phyloP scores from a whole-genome alignment of 345 rosid genomes.

The Moringa oleifera region DNA sequence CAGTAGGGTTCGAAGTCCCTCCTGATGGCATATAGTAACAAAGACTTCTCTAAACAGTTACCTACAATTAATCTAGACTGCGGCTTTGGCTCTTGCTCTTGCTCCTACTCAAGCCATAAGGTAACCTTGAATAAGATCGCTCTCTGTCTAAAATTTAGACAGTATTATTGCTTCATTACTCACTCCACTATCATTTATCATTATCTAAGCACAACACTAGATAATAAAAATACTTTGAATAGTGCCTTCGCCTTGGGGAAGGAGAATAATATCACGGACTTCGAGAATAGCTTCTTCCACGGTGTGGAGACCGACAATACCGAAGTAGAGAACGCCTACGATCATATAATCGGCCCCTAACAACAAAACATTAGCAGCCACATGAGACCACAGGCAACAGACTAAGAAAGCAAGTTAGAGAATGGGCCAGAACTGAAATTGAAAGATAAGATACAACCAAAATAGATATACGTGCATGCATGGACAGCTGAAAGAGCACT shows the following conservation, averaged over 20 bases:
- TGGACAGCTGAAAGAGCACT: too few species aligned
- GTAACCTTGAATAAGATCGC: slow-evolving; percentile 52
- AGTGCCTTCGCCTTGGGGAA: slow-evolving; percentile 24
- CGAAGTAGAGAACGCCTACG: slow-evolving; percentile 37
- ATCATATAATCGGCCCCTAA: slow-evolving; percentile 34
- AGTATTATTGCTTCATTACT: not conserved
- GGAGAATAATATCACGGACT: slow-evolving; percentile 46
- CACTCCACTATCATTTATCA: not conserved
- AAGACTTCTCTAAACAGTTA: slow-evolving; percentile 3
- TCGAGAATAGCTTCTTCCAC: slow-evolving; percentile 36
- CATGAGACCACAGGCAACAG: not conserved
- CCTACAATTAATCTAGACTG: slow-evolving; percentile 27
- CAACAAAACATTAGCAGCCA: not conserved
- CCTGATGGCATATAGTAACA: not conserved
- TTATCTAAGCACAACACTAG: not conserved
- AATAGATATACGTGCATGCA: too few species aligned
- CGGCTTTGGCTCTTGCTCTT: slow-evolving; percentile 33
- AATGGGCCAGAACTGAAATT: too few species aligned
- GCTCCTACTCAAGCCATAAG: slow-evolving; percentile 36
- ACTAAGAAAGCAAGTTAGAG: too few species aligned
- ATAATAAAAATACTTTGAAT: slow-evolving; percentile 33
- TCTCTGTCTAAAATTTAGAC: slow-evolving; percentile 1
- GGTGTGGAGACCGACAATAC: slow-evolving; percentile 53
- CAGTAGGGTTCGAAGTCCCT: not conserved
- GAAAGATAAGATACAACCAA: too few species aligned